Conservation (phyloP, 2,329 filamentous ascomycete species). For the Cercospora sesami region DNA sequence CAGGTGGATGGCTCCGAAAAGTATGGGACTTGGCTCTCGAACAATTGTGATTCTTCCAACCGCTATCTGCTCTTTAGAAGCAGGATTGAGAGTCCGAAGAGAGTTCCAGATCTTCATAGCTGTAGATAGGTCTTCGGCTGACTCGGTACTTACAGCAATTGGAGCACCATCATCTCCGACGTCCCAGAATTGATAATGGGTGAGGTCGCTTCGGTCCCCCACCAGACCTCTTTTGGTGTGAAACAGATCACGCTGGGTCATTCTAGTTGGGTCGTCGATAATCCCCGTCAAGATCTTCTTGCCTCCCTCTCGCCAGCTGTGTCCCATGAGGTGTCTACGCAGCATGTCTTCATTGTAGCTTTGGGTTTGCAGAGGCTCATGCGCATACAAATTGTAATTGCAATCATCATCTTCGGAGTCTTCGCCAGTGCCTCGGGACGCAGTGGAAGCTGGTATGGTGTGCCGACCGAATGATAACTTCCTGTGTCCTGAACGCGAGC, state of each 20-base stretch:
- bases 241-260: conserved; percentile 48
- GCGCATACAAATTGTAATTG: conserved; percentile 44
- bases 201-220: conserved; percentile 46
- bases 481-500: conserved; percentile 4
- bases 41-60: conserved; percentile 62
- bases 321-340: conserved; percentile 47
- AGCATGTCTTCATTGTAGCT: conserved; percentile 48
- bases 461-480: conserved; percentile 21
- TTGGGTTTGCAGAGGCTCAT: conserved; percentile 42
- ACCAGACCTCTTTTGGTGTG: conserved; percentile 44
- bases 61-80: conserved; percentile 45
- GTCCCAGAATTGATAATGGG: conserved; percentile 61
- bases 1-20: conserved; percentile 61
- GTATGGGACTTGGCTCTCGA: conserved; percentile 61
- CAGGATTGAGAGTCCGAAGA: conserved; percentile 41
- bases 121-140: conserved; percentile 39
- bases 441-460: conserved; percentile 24
- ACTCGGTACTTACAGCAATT: conserved; percentile 39
- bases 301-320: conserved; percentile 46
- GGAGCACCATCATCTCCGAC: conserved; percentile 51
- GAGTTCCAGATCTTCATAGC: conserved; percentile 40
- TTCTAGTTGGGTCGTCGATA: conserved; percentile 48
- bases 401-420: conserved; percentile 43
- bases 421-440: conserved; percentile 34
- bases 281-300: conserved; percentile 45